Evolutionary conservation across 164 flowering plant species (phyloP).

Genomic region (Stephania japonica): DNA sequence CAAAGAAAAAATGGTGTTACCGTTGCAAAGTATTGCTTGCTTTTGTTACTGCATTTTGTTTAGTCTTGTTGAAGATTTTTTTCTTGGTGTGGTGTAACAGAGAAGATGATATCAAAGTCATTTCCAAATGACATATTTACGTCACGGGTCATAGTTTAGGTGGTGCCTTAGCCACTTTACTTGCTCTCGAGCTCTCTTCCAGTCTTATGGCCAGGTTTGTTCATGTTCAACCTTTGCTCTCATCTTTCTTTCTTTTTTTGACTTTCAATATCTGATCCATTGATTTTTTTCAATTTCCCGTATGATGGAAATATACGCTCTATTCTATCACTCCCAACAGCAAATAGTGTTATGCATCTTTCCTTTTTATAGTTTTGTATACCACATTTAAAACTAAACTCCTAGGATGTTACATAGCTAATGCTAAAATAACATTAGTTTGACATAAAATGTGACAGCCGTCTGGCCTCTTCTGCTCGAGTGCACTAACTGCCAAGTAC

Average conservation of each 20-base stretch:
- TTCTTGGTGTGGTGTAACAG: conserved; percentile 33
- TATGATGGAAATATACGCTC: too few species aligned
- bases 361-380: too few species aligned
- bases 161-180: conserved; percentile 94
- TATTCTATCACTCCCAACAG: too few species aligned
- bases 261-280: neutral
- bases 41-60: neutral
- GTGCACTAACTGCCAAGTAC: too few species aligned
- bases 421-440: too few species aligned
- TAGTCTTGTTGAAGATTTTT: neutral
- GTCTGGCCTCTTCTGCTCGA: too few species aligned
- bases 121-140: conserved; percentile 76
- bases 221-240: neutral
- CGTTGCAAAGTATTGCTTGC: neutral
- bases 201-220: conserved; percentile 88
- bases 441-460: too few species aligned
- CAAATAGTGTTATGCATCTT: too few species aligned
- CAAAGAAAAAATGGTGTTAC: too few species aligned
- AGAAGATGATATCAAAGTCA: conserved; percentile 40
- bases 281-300: neutral
- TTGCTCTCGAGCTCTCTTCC: conserved; percentile 88
- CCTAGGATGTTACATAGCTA: too few species aligned
- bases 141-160: conserved; percentile 98
- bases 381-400: too few species aligned
- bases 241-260: neutral